Evolutionary conservation across 2,329 filamentous ascomycete genomes (phyloP).

Genomic region (Clarireedia hainanense): DNA sequence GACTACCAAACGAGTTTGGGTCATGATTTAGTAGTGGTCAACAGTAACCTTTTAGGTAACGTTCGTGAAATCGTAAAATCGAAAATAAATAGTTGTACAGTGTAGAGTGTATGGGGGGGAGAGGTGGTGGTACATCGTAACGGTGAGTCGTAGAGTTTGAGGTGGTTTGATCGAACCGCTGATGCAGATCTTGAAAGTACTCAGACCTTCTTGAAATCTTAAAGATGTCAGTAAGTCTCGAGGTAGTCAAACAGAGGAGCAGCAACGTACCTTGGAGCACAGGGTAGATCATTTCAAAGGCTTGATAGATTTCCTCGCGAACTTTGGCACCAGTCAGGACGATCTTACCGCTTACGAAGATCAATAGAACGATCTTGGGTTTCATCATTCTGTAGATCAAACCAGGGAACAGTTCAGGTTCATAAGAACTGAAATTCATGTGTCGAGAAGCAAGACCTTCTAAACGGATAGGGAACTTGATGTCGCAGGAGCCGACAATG

Average conservation of each 20-base stretch:
- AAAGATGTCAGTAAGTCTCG: conserved; percentile 13
- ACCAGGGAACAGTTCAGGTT: conserved; percentile 96
- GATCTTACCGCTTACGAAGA: conserved; percentile 98
- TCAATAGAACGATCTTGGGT: conserved; percentile 95
- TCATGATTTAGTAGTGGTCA: not conserved
- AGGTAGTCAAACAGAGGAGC: not conserved
- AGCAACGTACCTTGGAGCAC: conserved; percentile 68
- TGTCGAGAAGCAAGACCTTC: conserved; percentile 94
- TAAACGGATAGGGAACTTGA: conserved; percentile 97
- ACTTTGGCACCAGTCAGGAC: conserved; percentile 97
- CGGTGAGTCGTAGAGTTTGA: conserved; percentile 7
- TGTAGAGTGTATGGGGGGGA: conserved; percentile 7
- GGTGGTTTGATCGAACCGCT: conserved; percentile 26
- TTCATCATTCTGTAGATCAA: conserved; percentile 99
- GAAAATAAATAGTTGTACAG: conserved; percentile 26
- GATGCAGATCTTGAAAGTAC: conserved; percentile 20
- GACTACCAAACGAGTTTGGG: conserved; percentile 16
- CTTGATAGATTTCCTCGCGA: conserved; percentile 94
- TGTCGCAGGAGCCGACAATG: conserved; percentile 96
- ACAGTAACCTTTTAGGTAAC: conserved; percentile 19
- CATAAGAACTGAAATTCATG: conserved; percentile 99
- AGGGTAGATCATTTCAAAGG: conserved; percentile 95
- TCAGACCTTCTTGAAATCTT: conserved; percentile 33
- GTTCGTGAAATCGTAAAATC: conserved; percentile 28
- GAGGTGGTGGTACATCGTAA: conserved; percentile 25